Conservation (phyloP, 352 stramenopile species). For the Lagenidium giganteum region DNA sequence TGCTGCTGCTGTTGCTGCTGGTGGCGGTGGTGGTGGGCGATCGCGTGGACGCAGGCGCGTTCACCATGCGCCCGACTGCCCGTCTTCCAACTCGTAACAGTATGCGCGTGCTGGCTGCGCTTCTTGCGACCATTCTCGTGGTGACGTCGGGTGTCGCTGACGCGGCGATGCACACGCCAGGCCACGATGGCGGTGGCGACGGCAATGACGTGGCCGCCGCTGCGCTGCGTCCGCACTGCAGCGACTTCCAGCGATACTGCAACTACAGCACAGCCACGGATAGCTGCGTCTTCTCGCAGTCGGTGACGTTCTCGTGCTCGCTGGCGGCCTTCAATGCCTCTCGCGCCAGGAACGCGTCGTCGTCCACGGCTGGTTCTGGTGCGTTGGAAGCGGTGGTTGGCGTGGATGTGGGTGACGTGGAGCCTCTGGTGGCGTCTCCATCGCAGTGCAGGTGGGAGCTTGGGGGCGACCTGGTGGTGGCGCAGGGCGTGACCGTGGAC, state of each 20-base stretch:
- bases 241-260: slow-evolving; percentile 35
- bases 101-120: neutral
- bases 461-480: slow-evolving; percentile 43
- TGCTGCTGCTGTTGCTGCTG: slow-evolving; percentile 6
- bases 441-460: slow-evolving; percentile 59
- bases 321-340: slow-evolving; percentile 1
- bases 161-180: slow-evolving; percentile 4
- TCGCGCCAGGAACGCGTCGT: neutral
- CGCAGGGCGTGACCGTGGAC: slow-evolving; percentile 24
- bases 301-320: slow-evolving; percentile 37
- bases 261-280: slow-evolving; percentile 38
- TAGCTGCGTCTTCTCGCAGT: slow-evolving; percentile 43
- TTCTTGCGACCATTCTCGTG: slow-evolving; percentile 5
- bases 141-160: neutral
- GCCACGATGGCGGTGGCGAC: too few species aligned
- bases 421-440: too few species aligned
- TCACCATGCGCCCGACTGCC: too few species aligned
- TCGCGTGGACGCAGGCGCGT: too few species aligned
- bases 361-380: slow-evolving; percentile 4
- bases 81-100: too few species aligned
- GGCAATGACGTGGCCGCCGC: neutral
- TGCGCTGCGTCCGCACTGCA: slow-evolving; percentile 26
- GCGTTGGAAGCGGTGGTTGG: neutral
- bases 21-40: too few species aligned
- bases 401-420: slow-evolving; percentile 4